Conservation (phyloP, 2,329 filamentous ascomycete genomes). For the Penicillium janthinellum region DNA sequence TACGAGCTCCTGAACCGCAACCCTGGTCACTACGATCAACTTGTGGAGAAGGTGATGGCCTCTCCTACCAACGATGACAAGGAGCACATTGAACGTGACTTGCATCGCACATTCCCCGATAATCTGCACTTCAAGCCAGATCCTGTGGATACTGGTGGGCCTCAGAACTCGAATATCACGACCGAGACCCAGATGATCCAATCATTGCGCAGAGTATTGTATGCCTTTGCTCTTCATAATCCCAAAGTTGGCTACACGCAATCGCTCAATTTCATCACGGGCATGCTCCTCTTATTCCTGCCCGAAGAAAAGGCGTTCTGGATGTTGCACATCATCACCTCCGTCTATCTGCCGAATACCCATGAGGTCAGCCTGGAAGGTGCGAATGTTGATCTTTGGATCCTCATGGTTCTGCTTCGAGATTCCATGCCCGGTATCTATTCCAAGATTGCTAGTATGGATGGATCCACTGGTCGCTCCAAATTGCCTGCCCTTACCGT, state of each 20-base stretch:
- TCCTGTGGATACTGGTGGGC: constrained; percentile 25
- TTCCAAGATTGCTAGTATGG: constrained; percentile 77
- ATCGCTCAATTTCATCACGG: constrained; percentile 91
- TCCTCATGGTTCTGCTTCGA: constrained; percentile 83
- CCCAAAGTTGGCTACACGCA: constrained; percentile 94
- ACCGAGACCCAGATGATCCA: constrained; percentile 77
- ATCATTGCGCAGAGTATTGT: constrained; percentile 79
- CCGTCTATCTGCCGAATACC: constrained; percentile 83
- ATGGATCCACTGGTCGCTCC: constrained; percentile 46
- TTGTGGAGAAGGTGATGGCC: constrained; percentile 68
- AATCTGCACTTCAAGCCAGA: constrained; percentile 85
- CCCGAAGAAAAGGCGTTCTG: constrained; percentile 91
- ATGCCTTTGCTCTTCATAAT: constrained; percentile 88
- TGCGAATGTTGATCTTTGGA: constrained; percentile 89
- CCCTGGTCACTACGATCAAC: constrained; percentile 71
- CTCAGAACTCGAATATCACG: constrained; percentile 38
- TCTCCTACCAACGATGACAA: constrained; percentile 70
- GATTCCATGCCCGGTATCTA: constrained; percentile 82
- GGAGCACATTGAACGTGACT: constrained; percentile 89
- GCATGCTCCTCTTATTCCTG: constrained; percentile 84
- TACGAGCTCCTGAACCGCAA: constrained; percentile 76
- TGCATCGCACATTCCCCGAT: constrained; percentile 93
- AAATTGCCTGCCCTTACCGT: constrained; percentile 47
- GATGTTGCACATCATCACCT: constrained; percentile 89
- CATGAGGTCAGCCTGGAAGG: constrained; percentile 89